A percentile compares a stretch with the other conserved stretches of the same genome.
Evolutionary conservation across 2,329 filamentous ascomycete species (phyloP).

Genomic region (Rhexocercosporidium sp.): DNA sequence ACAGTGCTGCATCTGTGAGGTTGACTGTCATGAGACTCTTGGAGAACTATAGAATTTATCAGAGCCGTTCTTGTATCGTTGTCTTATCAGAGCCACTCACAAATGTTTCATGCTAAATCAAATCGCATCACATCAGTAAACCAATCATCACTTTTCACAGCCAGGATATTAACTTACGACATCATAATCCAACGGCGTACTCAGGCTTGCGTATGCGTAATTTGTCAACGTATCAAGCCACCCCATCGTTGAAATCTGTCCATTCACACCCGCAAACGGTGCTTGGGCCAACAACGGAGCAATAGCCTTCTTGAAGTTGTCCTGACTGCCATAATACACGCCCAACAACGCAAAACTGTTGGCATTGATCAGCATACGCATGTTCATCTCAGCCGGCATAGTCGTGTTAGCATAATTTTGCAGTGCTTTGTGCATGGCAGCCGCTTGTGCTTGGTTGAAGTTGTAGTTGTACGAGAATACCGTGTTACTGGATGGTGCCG

Average conservation of each 20-base stretch:
- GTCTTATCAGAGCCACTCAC: conserved; percentile 19
- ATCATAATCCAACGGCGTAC: conserved; percentile 25
- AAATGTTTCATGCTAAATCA: conserved; percentile 27
- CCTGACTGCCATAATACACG: conserved; percentile 26
- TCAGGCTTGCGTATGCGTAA: conserved; percentile 26
- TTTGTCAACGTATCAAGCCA: conserved; percentile 26
- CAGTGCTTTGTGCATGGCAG: conserved; percentile 10
- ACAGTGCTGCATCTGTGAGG: conserved; percentile 19
- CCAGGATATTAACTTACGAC: conserved; percentile 10
- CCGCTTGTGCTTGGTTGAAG: conserved; percentile 13
- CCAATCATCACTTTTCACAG: not conserved
- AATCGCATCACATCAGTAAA: not conserved
- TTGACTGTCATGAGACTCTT: conserved; percentile 29
- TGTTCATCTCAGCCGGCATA: conserved; percentile 28
- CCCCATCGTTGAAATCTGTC: conserved; percentile 16
- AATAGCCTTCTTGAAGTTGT: conserved; percentile 22
- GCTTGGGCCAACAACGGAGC: conserved; percentile 16
- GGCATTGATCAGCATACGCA: conserved; percentile 23
- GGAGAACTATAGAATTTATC: too few relatives aligned
- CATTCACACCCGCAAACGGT: conserved; percentile 17
- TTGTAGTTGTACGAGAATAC: conserved; percentile 24
- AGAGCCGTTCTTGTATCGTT: too few relatives aligned
- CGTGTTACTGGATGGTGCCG: conserved; percentile 48
- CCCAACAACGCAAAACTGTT: conserved; percentile 17
- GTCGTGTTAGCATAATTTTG: conserved; percentile 30